Evolutionary conservation across 208 protist genomes (phyloP), one percentile per base, ranked within the genome.

Genomic region (Kentomonas sorsogonicus): DNA sequence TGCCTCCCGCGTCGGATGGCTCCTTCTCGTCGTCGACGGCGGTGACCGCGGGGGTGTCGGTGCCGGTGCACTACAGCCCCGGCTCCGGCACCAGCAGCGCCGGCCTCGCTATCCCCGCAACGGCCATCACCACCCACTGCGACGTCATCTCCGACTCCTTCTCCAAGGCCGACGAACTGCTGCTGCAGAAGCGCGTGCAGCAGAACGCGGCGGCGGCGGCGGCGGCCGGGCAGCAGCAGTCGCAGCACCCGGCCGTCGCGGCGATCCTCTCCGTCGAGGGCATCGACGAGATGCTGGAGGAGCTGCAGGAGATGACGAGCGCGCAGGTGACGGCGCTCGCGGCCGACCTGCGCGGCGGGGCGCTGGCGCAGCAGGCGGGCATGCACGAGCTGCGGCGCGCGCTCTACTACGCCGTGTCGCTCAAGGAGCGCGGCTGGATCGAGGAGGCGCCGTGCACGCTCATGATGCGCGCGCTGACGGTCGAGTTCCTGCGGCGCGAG

Each of bases 341-440:
- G 20, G 57, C 76, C n/a, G 59, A 75, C 33, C 77, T 87, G 67
- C 68, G 74, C 45, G 65, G 50, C 23, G 58, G 74, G 33, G 58
- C 72, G n/a, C 54, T 91, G 57, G 51, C 91, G 53, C 87, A 89
- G 63, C 61, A 74, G 45, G 87, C 87, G 9, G 83, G 83, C 39
- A 94, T 94, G 87, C 87, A 94, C 57, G 88, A 95, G 66, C 54
- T 95, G 41, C 76, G 88, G 0, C 82, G 88, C 15, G 87, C 83
- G 20, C 77, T 95, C 34, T 93, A 88, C 72, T 93, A 95, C 63
- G 71, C 83, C 50, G 88, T 81, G 7, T 77, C 75, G 30, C 63
- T 95, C 29, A 83, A 84, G 52, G 56, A 75, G 25, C 66, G 74
- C 1, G 66, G 74, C n/a, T 95, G 88, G 85, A 65, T 95, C 4